Evolutionary conservation across 495 filamentous ascomycete species (phyloP).

Genomic region (Penicillium daleae): DNA sequence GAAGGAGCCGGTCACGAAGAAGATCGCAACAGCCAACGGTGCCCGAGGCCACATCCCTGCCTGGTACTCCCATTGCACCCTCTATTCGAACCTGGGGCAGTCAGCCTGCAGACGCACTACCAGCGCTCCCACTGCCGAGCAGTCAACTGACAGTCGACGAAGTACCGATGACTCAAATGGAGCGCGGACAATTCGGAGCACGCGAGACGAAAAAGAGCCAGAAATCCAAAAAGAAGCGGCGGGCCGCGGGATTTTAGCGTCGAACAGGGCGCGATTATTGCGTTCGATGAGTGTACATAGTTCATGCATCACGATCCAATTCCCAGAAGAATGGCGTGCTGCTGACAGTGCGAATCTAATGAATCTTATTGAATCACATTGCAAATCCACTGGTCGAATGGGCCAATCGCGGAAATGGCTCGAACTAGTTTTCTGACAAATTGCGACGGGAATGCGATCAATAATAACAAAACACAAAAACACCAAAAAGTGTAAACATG

Average conservation of each 20-base stretch:
- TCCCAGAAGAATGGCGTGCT: constrained; percentile 53
- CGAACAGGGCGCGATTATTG: neutral
- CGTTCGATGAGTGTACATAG: no score
- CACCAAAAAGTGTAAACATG: neutral
- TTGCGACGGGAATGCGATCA: constrained; percentile 2
- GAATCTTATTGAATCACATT: no score
- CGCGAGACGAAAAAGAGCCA: constrained; percentile 35
- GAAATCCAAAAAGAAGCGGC: constrained; percentile 46
- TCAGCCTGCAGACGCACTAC: constrained; percentile 39
- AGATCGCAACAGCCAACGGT: constrained; percentile 16
- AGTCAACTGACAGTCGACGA: constrained; percentile 44
- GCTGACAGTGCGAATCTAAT: constrained; percentile 5
- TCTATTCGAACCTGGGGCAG: constrained; percentile 39
- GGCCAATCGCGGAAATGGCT: constrained; percentile 30
- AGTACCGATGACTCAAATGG: constrained; percentile 45
- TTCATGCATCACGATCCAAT: no score
- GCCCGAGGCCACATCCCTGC: constrained; percentile 26
- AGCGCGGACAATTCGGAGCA: constrained; percentile 46
- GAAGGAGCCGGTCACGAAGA: constrained; percentile 32
- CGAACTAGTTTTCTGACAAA: constrained; percentile 8
- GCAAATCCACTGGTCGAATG: neutral
- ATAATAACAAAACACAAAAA: neutral
- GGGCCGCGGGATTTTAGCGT: constrained; percentile 47
- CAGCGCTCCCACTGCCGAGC: constrained; percentile 30
- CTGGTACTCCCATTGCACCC: constrained; percentile 33